Evolutionary conservation across 495 filamentous ascomycete genomes (phyloP).

Genomic region (Hyphodiscus hymeniophilus): DNA sequence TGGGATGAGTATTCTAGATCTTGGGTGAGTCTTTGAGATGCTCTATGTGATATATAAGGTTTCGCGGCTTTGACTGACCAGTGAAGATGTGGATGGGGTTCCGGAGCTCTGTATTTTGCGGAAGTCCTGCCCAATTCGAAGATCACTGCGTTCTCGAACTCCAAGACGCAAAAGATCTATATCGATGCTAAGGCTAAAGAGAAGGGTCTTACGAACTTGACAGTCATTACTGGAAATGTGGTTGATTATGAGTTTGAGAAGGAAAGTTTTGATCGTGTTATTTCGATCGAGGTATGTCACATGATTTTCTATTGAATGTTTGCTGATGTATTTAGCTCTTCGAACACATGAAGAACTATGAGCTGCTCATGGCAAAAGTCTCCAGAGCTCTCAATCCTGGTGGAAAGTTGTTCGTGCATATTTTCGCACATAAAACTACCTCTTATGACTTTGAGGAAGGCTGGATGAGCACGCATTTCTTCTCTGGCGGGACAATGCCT

Average conservation of each 20-base stretch:
- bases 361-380: constrained; percentile 53
- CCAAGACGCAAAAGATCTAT: constrained; percentile 51
- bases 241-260: constrained; percentile 50
- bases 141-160: constrained; percentile 59
- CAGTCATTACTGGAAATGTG: constrained; percentile 52
- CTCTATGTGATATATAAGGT: too few relatives aligned
- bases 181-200: constrained; percentile 48
- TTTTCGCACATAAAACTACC: constrained; percentile 50
- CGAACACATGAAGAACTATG: constrained; percentile 70
- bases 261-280: constrained; percentile 46
- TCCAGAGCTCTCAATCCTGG: constrained; percentile 43
- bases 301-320: not conserved
- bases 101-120: constrained; percentile 51
- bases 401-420: constrained; percentile 58
- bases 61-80: constrained; percentile 13
- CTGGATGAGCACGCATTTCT: constrained; percentile 67
- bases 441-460: constrained; percentile 60
- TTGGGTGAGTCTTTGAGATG: constrained; percentile 41
- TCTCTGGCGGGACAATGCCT: constrained; percentile 62
- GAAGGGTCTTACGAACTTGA: constrained; percentile 45
- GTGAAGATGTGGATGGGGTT: constrained; percentile 60
- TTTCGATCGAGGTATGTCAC: constrained; percentile 46
- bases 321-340: constrained; percentile 37
- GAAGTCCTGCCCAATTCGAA: constrained; percentile 46
- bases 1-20: constrained; percentile 53